Base-by-base conservation (phyloP, 2,329 filamentous ascomycete species). In the Dactylella cylindrospora region DNA sequence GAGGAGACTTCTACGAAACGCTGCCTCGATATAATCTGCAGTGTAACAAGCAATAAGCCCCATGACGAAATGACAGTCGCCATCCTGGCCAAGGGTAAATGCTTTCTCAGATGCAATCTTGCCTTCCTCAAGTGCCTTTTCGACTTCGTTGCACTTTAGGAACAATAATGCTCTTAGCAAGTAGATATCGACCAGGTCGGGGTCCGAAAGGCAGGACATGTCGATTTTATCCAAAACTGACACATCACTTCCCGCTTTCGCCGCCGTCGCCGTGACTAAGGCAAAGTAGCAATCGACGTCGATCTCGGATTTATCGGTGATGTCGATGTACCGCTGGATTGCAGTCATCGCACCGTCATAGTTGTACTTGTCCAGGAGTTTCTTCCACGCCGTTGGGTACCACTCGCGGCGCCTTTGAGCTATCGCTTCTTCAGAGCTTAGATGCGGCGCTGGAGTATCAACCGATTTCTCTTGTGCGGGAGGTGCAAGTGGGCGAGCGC, bases 251-350 rank as follows among this genome's bases (percentile, higher is more conserved):
- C 23, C 36, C 12, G 35, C 50, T 40, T 44, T 57, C 3, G 19
- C 15, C 3, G 36, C 44, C 1, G 44, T 49, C 32, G 52, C 52
- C 8, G 32, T 31, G 1, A 50, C 38, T 4, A 44, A 31, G 6
- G 44, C 52, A 28, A 57, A 57, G 31, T 57, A 57, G n/a, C 52
- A 57, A 17, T 57, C 52, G 12, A 57, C 22, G n/a, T 57, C 52
- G 10, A 49, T 26, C 7, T 50, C 36, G 5, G 36, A 15, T 22
- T 57, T 57, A 6, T 57, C 52, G 3, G 38, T 49, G 22, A 57
- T 49, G 6, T 57, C 52, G n/a, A 57, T 29, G 17, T 57, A 57
- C 22, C 52, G 52, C 8, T 50, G 20, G 3, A 57, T 44, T 8
- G 44, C 36, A 6, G 52, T 57, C 1, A 57, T 35, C 2, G 50